A percentile compares a stretch with the other conserved stretches of the same genome.
phyloP scores from a whole-genome alignment of 108 stramenopile species.

The Chaetoceros muelleri region DNA sequence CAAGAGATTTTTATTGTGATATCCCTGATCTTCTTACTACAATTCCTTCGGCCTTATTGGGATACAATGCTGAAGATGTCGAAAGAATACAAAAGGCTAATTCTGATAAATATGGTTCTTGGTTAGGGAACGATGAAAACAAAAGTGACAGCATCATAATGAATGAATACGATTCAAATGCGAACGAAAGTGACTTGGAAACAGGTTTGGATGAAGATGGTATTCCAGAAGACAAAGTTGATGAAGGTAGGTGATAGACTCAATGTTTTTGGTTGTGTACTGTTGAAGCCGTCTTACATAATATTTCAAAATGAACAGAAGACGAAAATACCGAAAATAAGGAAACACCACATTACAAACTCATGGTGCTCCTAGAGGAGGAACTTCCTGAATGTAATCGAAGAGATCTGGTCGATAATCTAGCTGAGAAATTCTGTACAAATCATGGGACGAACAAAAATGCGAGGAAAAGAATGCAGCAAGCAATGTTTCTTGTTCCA shows the following conservation, averaged over 20 bases:
- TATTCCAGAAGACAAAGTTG: background rate
- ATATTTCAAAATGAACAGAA: background rate
- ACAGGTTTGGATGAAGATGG: conserved; percentile 13
- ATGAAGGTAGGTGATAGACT: conserved; percentile 3
- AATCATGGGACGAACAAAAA: conserved; percentile 72
- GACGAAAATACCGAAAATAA: conserved; percentile 42
- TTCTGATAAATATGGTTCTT: conserved; percentile 49
- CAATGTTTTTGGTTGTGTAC: too few species aligned
- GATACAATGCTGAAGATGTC: conserved; percentile 59
- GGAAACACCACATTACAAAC: conserved; percentile 78
- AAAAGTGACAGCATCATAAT: conserved; percentile 14
- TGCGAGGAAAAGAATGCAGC: conserved; percentile 67
- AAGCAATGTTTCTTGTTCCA: conserved; percentile 79
- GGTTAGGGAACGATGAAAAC: conserved; percentile 12
- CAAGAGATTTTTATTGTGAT: conserved; percentile 86
- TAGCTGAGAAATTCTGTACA: conserved; percentile 75
- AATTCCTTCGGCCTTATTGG: conserved; percentile 82
- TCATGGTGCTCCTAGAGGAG: conserved; percentile 80
- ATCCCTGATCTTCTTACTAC: conserved; percentile 85
- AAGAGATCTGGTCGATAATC: conserved; percentile 79
- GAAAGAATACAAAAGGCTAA: conserved; percentile 63
- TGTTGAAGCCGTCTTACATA: background rate
- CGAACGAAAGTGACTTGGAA: conserved; percentile 32
- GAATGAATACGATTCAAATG: conserved; percentile 35
- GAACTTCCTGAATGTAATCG: conserved; percentile 85